These are phyloP conservation scores for Trichoderma atrobrunneum DNA, from an alignment of 2,329 filamentous ascomycete genomes.

Conservation along the genomic window DNA sequence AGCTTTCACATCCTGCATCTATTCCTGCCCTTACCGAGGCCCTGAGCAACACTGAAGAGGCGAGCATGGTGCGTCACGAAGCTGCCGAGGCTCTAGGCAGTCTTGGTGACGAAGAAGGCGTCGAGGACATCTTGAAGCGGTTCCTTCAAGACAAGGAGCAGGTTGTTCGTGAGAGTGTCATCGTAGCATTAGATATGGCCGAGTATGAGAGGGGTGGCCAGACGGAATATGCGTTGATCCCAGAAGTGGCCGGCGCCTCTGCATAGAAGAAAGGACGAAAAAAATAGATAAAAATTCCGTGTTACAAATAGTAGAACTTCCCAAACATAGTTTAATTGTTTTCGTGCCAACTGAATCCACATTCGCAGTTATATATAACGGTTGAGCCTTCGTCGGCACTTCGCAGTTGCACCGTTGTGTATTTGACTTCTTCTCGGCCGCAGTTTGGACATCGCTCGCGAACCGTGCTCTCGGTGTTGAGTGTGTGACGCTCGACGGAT, in stretches of 20 bases:
- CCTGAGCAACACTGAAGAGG: conserved; percentile 75
- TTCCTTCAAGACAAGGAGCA: conserved; percentile 89
- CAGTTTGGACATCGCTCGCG: conserved; percentile 76
- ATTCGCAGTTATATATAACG: conserved; percentile 85
- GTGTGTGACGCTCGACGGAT: conserved; percentile 71
- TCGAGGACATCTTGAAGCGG: conserved; percentile 77
- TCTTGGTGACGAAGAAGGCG: conserved; percentile 87
- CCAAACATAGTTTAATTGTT: conserved; percentile 51
- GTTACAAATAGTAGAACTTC: conserved; percentile 3
- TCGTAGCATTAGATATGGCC: conserved; percentile 96
- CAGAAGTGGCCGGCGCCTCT: conserved; percentile 51
- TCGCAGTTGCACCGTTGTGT: conserved; percentile 79
- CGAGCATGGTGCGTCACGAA: conserved; percentile 96
- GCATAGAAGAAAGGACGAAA: conserved; percentile 32
- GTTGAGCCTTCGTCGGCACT: conserved; percentile 95
- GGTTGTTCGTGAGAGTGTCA: conserved; percentile 90
- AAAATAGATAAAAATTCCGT: background rate
- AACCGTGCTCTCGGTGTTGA: conserved; percentile 68
- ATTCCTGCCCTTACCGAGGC: conserved; percentile 82
- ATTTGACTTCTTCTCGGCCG: conserved; percentile 77
- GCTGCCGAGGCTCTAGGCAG: conserved; percentile 94
- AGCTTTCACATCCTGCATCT: conserved; percentile 92
- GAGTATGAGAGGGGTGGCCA: conserved; percentile 91
- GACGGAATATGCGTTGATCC: conserved; percentile 88
- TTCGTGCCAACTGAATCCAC: conserved; percentile 60